Percentiles rank a stretch among this genome's conserved stretches.
Evolutionary conservation across 108 stramenopile genomes (phyloP).

Genomic region (Epithemia pelagica): DNA sequence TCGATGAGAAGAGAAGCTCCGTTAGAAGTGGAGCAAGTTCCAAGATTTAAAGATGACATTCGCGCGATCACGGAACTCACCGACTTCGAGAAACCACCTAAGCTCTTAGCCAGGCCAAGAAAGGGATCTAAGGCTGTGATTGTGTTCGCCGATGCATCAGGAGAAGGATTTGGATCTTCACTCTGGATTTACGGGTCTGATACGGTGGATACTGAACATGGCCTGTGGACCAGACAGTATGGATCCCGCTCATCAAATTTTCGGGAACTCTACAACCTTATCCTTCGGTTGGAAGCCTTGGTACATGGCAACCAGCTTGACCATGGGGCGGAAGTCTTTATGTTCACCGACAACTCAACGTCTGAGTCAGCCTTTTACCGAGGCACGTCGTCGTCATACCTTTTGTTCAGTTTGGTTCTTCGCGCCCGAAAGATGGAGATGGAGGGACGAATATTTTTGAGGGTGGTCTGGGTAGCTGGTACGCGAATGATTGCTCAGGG

Average conservation of each 20-base stretch:
- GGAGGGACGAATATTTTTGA: constrained; percentile 5
- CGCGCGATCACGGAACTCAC: too few relatives aligned
- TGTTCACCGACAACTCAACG: constrained; percentile 33
- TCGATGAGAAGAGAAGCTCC: too few relatives aligned
- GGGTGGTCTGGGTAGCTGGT: too few relatives aligned
- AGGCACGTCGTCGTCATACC: constrained; percentile 21
- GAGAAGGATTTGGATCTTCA: constrained; percentile 22
- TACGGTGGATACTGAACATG: constrained; percentile 1
- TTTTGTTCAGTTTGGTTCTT: constrained; percentile 22
- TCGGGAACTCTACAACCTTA: constrained; percentile 13
- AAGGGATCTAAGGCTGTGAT: too few relatives aligned
- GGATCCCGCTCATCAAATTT: constrained; percentile 21
- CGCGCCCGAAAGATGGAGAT: constrained; percentile 21
- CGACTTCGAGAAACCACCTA: too few relatives aligned
- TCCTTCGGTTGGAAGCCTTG: constrained; percentile 9
- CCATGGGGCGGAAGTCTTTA: constrained; percentile 20
- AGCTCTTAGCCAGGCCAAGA: too few relatives aligned
- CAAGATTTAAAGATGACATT: too few relatives aligned
- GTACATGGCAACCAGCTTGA: background rate
- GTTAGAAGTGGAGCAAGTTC: too few relatives aligned
- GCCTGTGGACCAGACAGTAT: background rate
- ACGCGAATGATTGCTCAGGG: constrained; percentile 39
- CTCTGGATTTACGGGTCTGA: background rate
- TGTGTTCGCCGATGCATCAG: constrained; percentile 45
- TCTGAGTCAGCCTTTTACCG: constrained; percentile 34